Conservation (phyloP, 495 filamentous ascomycete species). For the Parachaetomium inaequale region DNA sequence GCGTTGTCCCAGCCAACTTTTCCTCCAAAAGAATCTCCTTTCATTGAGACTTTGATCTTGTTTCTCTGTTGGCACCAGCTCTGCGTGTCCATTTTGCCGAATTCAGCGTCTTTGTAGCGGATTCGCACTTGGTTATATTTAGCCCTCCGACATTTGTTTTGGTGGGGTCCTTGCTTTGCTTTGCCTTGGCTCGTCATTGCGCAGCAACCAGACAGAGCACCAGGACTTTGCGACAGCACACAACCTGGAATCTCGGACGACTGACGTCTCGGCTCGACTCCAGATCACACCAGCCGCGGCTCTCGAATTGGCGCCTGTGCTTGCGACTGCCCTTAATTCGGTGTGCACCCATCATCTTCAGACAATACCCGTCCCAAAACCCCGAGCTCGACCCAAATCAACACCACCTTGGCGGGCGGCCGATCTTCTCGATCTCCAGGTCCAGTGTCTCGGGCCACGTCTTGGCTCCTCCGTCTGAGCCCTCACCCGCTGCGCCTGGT, state of each 20-base stretch:
- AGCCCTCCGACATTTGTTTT: constrained; percentile 6
- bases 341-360: too few relatives aligned
- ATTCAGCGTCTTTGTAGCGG: neutral
- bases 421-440: neutral
- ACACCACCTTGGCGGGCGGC: neutral
- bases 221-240: neutral
- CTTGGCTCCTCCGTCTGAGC: constrained; percentile 1
- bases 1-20: constrained; percentile 5
- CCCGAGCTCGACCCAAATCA: neutral
- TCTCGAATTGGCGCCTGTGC: neutral
- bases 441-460: neutral
- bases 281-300: neutral
- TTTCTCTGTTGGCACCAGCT: neutral
- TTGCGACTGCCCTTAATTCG: neutral
- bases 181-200: constrained; percentile 11
- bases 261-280: neutral
- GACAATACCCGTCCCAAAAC: too few relatives aligned
- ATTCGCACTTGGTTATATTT: neutral
- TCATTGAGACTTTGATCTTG: neutral
- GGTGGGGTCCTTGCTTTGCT: constrained; percentile 11
- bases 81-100: too few relatives aligned
- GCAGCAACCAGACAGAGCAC: constrained; percentile 12
- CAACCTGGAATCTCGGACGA: neutral
- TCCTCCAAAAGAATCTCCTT: neutral
- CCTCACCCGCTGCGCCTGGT: neutral